Base-by-base conservation (phyloP, 2,329 filamentous ascomycete genomes). In the Gaeumannomyces sp. region DNA sequence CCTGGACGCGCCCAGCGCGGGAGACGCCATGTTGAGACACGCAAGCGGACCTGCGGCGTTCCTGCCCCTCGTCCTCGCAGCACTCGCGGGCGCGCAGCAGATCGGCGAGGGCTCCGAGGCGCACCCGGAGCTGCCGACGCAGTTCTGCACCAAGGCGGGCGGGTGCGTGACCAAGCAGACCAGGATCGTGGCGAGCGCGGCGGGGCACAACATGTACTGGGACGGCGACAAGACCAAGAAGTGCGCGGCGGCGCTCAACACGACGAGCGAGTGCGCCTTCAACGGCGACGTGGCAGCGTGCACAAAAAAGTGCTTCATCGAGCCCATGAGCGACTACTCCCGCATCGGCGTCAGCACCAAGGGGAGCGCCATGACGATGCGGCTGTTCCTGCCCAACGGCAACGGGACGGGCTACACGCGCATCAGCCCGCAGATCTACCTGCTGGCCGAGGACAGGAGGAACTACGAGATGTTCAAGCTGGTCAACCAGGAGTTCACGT, bases 401-500 rank as follows among this genome's bases (percentile, higher is more conserved):
- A 64, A 69, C 58, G 68, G 69, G 35, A 27, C 58, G 14, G 59
- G 45, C 25, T 66, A 64, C 60, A 68, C 63, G 56, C 65, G 62
- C 38, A 69, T 70, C 45, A 69, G 65, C 63, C 72, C 83, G 22
- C 80, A 86, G 65, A 72, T 85, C 35, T 88, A 87, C 71, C 78
- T 88, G 64, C 79, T 88, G 72, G 79, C 79, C 66, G 74, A 66
- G 67, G 77, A 81, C 65, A 81, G 82, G 61, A 77, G 76, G 66
- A 81, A 80, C 64, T 89, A 89, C 72, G 75, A 86, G 74, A 77
- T 82, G 68, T 80, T 88, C 73, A 78, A 83, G 67, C 76, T 88
- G 62, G 77, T 82, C 65, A 83, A 83, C 74, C 77, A 83, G 70
- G 85, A 89, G 72, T 81, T 89, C 71, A 83, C 82, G 25, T 87